Evolutionary conservation across 257 asterid genomes (phyloP).

Genomic region (Solanum okadae): DNA sequence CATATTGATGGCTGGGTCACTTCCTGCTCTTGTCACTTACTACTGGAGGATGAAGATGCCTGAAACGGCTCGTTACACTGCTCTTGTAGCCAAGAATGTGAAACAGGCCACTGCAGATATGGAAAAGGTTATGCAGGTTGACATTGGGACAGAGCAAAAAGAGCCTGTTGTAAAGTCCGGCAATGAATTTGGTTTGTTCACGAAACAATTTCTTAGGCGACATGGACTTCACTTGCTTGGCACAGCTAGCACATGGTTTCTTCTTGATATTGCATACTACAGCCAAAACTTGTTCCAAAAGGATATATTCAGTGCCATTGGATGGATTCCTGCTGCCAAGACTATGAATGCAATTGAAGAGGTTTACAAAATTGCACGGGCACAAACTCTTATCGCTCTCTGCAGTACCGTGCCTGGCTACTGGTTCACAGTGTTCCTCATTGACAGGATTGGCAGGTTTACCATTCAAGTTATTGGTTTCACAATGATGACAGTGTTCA

Average conservation of each 20-base stretch:
- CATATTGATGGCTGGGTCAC: constrained; percentile 40
- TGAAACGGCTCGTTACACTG: no score
- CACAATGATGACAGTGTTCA: background rate
- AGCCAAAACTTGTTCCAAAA: constrained; percentile 59
- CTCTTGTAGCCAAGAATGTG: no score
- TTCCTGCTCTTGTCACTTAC: constrained; percentile 41
- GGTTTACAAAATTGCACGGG: constrained; percentile 38
- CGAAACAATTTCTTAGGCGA: constrained; percentile 27
- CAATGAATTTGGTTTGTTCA: constrained; percentile 4
- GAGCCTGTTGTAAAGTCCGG: no score
- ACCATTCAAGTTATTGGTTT: background rate
- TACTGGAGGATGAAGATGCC: constrained; percentile 24
- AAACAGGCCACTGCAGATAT: no score
- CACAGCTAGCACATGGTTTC: constrained; percentile 47
- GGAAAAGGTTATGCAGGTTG: no score
- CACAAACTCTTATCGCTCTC: constrained; percentile 51
- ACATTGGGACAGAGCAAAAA: no score
- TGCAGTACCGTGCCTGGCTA: constrained; percentile 63
- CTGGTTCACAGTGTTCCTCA: constrained; percentile 17
- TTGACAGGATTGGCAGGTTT: background rate
- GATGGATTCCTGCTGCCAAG: constrained; percentile 56
- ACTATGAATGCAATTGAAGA: constrained; percentile 41
- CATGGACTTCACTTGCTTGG: constrained; percentile 62
- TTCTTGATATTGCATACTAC: constrained; percentile 56
- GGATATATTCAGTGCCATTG: constrained; percentile 49